Evolutionary conservation across 257 asterid species (phyloP), one percentile per base, ranked within the genome.

Genomic region (Ballota nigra): DNA sequence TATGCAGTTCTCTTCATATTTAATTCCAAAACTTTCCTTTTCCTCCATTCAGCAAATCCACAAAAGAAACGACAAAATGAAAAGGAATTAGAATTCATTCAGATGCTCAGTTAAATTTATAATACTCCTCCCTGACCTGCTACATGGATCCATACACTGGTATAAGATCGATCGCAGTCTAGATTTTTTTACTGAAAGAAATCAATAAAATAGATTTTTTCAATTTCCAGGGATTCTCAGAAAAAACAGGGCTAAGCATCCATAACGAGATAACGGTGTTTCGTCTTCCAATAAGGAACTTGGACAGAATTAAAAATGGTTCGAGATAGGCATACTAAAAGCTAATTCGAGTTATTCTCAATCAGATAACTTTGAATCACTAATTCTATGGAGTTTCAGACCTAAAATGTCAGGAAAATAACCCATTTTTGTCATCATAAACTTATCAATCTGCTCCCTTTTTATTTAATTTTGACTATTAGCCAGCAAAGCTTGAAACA

Each of bases 21-120:
- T 70, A 76, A 56, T 49, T 57, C 79, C 80, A 77, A 78, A 75
- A 23, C 68, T 71, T 81, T 74, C 83, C 66, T 81, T 79, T 52
- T 79, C 83, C 78, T 86, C 81, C 81, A 69, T 75, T 66, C 75
- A 29, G 51, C 75, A 77, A 80, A 72, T 5, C 78, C 81, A 72
- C 71, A 70, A 45, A 79, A 56, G 59, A 69, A 56, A 68, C 68
- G 43, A 66, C 4, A 55, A 73, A 73, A 62, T 3, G 29, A 31
- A 73, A 40, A 73, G n/a, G 53, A 69, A 76, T 45, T 68, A 80
- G 75, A 68, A 43, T 60, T 63, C 53, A 22, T 53, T 34, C 8
- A 36, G 19, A 47, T 47, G 55, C 60, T 31, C 12, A 51, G n/a
- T 11, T 19, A 52, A 45, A 51, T 55, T 11, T 19, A 51, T 20